Evolutionary conservation across 768 basidiomycete species (phyloP).

Genomic region (Termitomyces sp.): DNA sequence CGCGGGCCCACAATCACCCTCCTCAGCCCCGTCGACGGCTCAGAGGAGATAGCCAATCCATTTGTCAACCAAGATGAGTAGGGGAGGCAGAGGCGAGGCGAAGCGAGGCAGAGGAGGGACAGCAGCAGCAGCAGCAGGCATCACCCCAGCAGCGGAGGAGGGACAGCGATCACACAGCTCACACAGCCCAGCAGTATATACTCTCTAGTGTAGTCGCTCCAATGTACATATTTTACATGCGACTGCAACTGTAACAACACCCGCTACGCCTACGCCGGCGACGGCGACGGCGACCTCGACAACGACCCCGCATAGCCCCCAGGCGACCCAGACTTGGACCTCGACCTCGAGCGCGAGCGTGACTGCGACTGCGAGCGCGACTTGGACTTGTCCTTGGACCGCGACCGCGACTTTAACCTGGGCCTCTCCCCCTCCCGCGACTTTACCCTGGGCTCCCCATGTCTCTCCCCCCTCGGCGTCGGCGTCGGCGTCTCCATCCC

Average conservation of each 20-base stretch:
- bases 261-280: conserved; percentile 22
- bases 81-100: not conserved
- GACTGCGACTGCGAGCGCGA: conserved; percentile 12
- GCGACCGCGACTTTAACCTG: too few species aligned
- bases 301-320: conserved; percentile 48
- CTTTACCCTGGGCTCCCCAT: conserved; percentile 31
- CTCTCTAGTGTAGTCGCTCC: too few species aligned
- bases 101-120: too few species aligned
- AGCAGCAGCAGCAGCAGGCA: too few species aligned
- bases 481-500: conserved; percentile 36
- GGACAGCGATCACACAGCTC: too few species aligned
- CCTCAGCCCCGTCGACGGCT: conserved; percentile 92
- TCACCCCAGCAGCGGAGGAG: too few species aligned
- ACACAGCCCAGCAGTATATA: too few species aligned
- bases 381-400: conserved; percentile 4
- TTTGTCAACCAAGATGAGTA: conserved; percentile 68
- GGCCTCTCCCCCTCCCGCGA: too few species aligned
- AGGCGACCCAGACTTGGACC: conserved; percentile 36
- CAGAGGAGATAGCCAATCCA: conserved; percentile 90
- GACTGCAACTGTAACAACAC: too few species aligned
- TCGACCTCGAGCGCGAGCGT: conserved; percentile 38
- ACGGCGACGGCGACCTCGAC: conserved; percentile 45
- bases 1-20: conserved; percentile 93
- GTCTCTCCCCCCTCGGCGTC: conserved; percentile 29
- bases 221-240: too few species aligned